A percentile compares a stretch with the other conserved stretches of the same genome.
Conservation (phyloP, 2,329 filamentous ascomycete genomes). For the Microdochium paspali region DNA sequence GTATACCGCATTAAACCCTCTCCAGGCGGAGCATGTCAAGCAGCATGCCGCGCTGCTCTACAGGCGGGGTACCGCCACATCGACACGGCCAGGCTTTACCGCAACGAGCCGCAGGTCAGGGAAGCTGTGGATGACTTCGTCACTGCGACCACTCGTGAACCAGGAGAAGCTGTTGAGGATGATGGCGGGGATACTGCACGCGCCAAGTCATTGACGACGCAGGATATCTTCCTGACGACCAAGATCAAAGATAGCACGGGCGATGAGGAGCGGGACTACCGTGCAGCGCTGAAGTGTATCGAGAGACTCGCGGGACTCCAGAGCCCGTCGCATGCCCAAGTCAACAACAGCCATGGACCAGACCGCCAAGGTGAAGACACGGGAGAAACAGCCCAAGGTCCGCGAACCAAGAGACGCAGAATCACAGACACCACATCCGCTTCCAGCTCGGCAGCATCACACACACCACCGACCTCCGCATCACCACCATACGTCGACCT, state of each 20-base stretch:
- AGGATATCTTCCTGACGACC: conserved; percentile 44
- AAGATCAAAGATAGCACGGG: conserved; percentile 58
- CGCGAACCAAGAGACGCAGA: not conserved
- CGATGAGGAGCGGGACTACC: conserved; percentile 37
- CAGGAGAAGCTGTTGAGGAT: too few relatives aligned
- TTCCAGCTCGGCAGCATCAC: too few relatives aligned
- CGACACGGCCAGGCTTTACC: conserved; percentile 51
- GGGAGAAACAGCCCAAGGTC: not conserved
- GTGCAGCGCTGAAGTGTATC: conserved; percentile 34
- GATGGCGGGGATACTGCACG: too few relatives aligned
- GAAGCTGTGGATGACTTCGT: conserved; percentile 34
- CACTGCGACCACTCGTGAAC: conserved; percentile 35
- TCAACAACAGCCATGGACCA: not conserved
- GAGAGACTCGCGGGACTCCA: conserved; percentile 13
- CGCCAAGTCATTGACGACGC: not conserved
- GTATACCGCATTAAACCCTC: not conserved
- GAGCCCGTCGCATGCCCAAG: not conserved
- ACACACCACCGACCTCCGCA: not conserved
- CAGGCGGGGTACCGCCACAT: conserved; percentile 47
- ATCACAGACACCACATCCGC: not conserved
- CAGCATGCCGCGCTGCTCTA: conserved; percentile 48
- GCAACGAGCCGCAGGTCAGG: conserved; percentile 45
- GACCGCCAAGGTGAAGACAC: not conserved
- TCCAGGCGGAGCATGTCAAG: conserved; percentile 41
- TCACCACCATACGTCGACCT: conserved; percentile 32